These are phyloP conservation scores for Biancaea sappan DNA, from an alignment of 306 rosid genomes.

Conservation along the genomic window DNA sequence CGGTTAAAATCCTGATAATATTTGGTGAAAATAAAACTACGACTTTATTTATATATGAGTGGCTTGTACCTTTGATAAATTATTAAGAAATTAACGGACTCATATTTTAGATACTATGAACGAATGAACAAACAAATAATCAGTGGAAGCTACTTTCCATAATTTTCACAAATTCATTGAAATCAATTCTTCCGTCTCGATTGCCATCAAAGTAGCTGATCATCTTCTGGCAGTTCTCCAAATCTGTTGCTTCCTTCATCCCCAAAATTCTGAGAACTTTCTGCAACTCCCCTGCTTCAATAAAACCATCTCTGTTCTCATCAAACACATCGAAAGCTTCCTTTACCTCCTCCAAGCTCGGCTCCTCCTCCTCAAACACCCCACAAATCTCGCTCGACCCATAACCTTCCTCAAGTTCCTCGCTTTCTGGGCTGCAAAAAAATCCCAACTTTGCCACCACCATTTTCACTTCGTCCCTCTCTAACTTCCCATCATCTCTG, in stretches of 20 bases:
- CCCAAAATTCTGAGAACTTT: conserved; percentile 65
- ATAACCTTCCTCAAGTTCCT: conserved; percentile 42
- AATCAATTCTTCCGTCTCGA: conserved; percentile 71
- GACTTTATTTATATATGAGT: no score
- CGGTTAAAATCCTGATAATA: no score
- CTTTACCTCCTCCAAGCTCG: conserved; percentile 81
- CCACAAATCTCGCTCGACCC: conserved; percentile 45
- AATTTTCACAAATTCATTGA: conserved; percentile 70
- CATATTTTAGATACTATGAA: no score
- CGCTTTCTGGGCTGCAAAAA: conserved; percentile 55
- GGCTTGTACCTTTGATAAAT: no score
- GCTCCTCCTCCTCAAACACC: conserved; percentile 80
- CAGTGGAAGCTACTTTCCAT: conserved; percentile 72
- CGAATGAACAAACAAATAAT: conserved; percentile 27
- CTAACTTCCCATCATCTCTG: conserved; percentile 44
- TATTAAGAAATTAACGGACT: no score
- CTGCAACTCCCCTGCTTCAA: conserved; percentile 74
- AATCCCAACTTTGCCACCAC: conserved; percentile 66
- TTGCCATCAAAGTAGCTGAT: conserved; percentile 55
- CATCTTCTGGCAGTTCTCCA: conserved; percentile 70
- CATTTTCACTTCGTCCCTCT: conserved; percentile 56
- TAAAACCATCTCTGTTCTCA: conserved; percentile 73
- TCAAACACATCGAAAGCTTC: conserved; percentile 88
- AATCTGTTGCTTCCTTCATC: conserved; percentile 52
- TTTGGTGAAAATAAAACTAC: neutral